Evolutionary conservation across 768 basidiomycete species (phyloP), one percentile per base, ranked within the genome.

Genomic region (Amanita pallidorosea): DNA sequence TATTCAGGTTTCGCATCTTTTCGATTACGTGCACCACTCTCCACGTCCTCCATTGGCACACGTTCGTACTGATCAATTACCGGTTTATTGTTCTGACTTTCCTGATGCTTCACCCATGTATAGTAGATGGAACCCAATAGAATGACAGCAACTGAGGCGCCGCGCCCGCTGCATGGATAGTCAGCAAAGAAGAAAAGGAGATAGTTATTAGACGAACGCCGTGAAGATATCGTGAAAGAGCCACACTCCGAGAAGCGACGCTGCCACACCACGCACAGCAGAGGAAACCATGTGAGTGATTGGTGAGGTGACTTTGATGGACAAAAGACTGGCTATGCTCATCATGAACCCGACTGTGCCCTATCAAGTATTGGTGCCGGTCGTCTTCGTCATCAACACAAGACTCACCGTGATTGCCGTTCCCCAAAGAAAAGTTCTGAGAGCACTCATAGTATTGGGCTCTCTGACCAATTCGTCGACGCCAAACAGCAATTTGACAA

Each of bases 201-300:
- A 35, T 18, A 43, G 25, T 18, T 20, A 15, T 41, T 36, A 40
- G 4, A 75, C 85, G 62, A 64, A 86, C 90, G 67, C 72, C 4
- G 88, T 85, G 56, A 97, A 79, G 53, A 88, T 62, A 45, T 98
- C 94, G 23, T 70, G 62, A 68, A 96, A 96, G 17, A 90, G 55
- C 79, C 77, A 86, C 64, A 86, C 73, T 20, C 83, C 89, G 12
- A 96, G 72, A 41, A 94, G 62, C 4, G 91, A 89, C n/a, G 85
- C 89, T 1, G 91, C 82, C 23, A 97, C 94, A 15, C 95, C 93
- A 49, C 94, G 86, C 4, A 95, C 90, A 17, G 95, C 94, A 9
- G 92, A 92, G 3, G 91, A 94, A 23, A 96, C 72, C 94, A 97
- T 98, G 65, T 98, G 94, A 2, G 94, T 94, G 63, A 97, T 92